A percentile compares a stretch with the other conserved stretches of the same genome.
Evolutionary conservation across 371 early-diverging fungal species (phyloP).

Genomic region (Mucor sp.): DNA sequence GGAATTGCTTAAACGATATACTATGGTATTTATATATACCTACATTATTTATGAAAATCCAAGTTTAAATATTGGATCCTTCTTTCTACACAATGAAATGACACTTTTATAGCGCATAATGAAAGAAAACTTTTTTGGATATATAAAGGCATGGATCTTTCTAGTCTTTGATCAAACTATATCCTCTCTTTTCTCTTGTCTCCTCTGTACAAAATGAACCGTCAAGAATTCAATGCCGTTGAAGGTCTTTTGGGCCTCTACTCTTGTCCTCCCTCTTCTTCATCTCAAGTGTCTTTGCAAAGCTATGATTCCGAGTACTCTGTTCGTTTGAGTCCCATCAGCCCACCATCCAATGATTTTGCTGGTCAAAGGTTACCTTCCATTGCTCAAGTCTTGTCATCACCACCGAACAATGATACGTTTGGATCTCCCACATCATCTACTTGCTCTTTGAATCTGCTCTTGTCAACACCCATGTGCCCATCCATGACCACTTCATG

Average conservation of each 20-base stretch:
- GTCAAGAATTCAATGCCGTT: not conserved
- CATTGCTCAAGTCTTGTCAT: not conserved
- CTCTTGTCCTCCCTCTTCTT: not conserved
- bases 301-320: not conserved
- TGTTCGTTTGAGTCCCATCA: not conserved
- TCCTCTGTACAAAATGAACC: not conserved
- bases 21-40: too few species aligned
- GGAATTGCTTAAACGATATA: not conserved
- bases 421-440: not conserved
- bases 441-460: not conserved
- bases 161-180: not conserved
- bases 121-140: not conserved
- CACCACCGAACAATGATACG: not conserved
- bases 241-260: slow-evolving; percentile 3
- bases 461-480: not conserved
- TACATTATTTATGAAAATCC: not conserved
- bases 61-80: not conserved
- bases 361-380: not conserved
- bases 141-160: not conserved
- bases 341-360: not conserved
- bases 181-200: not conserved
- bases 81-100: not conserved
- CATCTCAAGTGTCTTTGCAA: not conserved
- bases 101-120: not conserved
- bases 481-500: not conserved